phyloP scores from a whole-genome alignment of 2,329 filamentous ascomycete species.

The Cryphonectria parasitica region DNA sequence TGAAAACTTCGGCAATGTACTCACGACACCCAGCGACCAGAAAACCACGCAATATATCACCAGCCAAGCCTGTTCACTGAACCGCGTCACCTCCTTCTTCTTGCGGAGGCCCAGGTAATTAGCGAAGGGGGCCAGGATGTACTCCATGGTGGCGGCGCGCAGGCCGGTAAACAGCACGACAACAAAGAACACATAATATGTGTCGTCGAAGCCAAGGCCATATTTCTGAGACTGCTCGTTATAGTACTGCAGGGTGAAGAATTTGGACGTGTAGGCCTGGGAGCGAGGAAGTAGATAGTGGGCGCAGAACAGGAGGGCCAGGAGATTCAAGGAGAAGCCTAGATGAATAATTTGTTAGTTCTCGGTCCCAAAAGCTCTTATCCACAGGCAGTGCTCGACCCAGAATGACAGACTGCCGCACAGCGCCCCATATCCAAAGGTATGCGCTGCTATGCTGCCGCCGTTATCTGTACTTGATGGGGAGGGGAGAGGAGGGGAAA shows the following conservation, averaged over 20 bases:
- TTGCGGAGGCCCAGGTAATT: constrained; percentile 73
- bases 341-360: constrained; percentile 21
- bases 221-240: constrained; percentile 72
- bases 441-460: constrained; percentile 20
- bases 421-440: constrained; percentile 5
- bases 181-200: constrained; percentile 76
- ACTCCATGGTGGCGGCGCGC: constrained; percentile 84
- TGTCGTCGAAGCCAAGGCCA: constrained; percentile 77
- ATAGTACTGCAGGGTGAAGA: constrained; percentile 85
- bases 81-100: constrained; percentile 76
- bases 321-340: constrained; percentile 85
- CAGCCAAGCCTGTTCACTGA: constrained; percentile 94
- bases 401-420: not conserved
- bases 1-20: constrained; percentile 37
- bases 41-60: constrained; percentile 81
- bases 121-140: constrained; percentile 79
- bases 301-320: constrained; percentile 80
- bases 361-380: not conserved
- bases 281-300: constrained; percentile 83
- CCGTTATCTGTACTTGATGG: not conserved
- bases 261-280: constrained; percentile 78
- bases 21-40: constrained; percentile 83
- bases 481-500: constrained; percentile 8
- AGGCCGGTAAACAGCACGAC: constrained; percentile 86
- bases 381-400: not conserved